phyloP scores from a whole-genome alignment of 2,329 filamentous ascomycete genomes.

The Aureobasidium sp. region DNA sequence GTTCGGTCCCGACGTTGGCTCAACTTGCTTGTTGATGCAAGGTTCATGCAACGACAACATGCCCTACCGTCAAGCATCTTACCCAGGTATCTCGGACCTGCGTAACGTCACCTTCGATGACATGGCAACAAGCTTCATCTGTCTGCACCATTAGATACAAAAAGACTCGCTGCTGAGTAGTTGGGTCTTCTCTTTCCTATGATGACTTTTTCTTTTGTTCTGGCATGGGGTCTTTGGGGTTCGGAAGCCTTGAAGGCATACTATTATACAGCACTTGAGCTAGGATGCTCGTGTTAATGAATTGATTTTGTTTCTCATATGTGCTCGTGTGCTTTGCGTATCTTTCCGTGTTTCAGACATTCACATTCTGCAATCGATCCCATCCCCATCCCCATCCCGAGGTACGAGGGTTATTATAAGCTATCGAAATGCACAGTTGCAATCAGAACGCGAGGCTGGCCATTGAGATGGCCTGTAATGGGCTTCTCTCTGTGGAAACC shows the following conservation, averaged over 20 bases:
- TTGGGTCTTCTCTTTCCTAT: background rate
- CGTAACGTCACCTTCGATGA: background rate
- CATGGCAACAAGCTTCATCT: constrained; percentile 7
- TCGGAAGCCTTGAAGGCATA: background rate
- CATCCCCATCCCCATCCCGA: too few species aligned
- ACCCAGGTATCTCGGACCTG: constrained; percentile 4
- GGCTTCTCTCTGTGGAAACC: too few species aligned
- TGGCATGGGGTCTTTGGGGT: background rate
- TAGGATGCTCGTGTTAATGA: background rate
- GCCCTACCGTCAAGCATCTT: background rate
- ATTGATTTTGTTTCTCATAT: background rate
- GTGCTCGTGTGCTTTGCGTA: background rate
- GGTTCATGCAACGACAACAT: constrained; percentile 1
- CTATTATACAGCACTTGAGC: background rate
- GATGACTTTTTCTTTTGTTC: background rate
- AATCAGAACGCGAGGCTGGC: too few species aligned
- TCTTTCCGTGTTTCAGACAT: too few species aligned
- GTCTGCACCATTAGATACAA: background rate
- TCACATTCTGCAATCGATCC: too few species aligned
- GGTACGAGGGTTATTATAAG: too few species aligned
- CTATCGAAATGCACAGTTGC: background rate
- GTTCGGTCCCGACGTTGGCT: constrained; percentile 7
- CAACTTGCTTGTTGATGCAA: constrained; percentile 1
- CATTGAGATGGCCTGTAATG: too few species aligned
- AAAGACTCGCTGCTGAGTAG: background rate